phyloP scores from a whole-genome alignment of 345 rosid genomes.

The Syzygium grande region DNA sequence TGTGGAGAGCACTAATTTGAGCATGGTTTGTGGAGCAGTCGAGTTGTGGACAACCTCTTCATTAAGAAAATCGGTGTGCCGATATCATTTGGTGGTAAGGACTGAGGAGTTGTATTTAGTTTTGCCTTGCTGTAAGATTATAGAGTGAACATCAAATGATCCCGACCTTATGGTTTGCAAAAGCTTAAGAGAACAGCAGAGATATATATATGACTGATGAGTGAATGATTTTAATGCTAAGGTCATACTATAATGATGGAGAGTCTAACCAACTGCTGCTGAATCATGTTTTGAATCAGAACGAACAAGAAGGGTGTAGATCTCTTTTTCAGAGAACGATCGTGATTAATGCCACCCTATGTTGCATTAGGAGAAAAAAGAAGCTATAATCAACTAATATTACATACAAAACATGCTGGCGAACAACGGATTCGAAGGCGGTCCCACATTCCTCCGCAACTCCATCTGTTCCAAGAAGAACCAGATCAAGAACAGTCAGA shows the following conservation, averaged over 20 bases:
- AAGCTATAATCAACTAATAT: background rate
- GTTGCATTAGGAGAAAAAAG: background rate
- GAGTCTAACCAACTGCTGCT: too few relatives aligned
- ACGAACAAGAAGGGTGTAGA: background rate
- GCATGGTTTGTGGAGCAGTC: background rate
- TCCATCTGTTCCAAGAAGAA: background rate
- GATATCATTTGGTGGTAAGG: background rate
- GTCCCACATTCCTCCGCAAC: background rate
- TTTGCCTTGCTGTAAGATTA: background rate
- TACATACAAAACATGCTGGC: background rate
- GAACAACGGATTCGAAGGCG: background rate
- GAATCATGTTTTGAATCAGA: background rate
- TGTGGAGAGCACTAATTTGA: background rate
- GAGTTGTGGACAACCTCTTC: background rate
- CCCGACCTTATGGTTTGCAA: background rate
- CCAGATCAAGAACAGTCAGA: background rate
- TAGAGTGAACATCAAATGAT: background rate
- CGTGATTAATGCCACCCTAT: background rate
- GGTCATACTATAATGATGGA: too few relatives aligned
- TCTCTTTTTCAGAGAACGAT: background rate
- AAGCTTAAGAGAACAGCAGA: too few relatives aligned
- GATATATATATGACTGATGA: too few relatives aligned
- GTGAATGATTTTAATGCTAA: too few relatives aligned
- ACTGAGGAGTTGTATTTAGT: background rate
- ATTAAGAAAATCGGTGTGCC: background rate